phyloP scores from a whole-genome alignment of 441 rosid species.

The Theobroma grandiflorum region DNA sequence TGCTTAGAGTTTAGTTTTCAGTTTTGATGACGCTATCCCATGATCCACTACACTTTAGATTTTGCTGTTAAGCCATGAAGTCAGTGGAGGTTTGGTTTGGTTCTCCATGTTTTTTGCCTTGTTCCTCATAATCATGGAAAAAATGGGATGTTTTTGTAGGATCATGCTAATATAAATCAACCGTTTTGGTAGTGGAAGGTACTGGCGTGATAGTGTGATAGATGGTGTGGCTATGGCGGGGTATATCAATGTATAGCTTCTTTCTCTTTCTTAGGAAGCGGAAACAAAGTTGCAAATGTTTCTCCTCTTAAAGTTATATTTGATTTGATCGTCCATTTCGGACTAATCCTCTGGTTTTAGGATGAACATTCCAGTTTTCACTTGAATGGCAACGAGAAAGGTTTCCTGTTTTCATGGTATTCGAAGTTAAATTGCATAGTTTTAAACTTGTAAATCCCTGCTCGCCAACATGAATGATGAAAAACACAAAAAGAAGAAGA shows the following conservation, averaged over 20 bases:
- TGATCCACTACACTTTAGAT: constrained; percentile 9
- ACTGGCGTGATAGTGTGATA: not conserved
- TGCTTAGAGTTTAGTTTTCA: constrained; percentile 54
- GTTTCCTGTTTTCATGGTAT: not conserved
- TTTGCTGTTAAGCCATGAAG: constrained; percentile 15
- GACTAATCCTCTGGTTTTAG: not conserved
- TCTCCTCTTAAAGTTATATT: not conserved
- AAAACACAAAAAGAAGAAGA: too few species aligned
- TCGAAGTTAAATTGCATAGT: not conserved
- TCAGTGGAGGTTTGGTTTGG: not conserved
- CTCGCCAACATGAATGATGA: too few species aligned
- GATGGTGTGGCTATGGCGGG: not conserved
- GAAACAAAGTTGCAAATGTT: constrained; percentile 14
- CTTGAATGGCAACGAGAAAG: not conserved
- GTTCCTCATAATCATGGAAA: not conserved
- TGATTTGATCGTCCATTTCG: not conserved
- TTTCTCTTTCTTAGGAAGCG: not conserved
- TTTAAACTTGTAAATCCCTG: too few species aligned
- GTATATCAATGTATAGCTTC: constrained; percentile 25
- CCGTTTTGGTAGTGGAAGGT: not conserved
- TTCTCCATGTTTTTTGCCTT: not conserved
- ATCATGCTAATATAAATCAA: not conserved
- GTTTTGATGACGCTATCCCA: not conserved
- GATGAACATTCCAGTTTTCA: not conserved
- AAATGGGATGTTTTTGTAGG: not conserved